Evolutionary conservation across 2,329 filamentous ascomycete species (phyloP), one percentile per base, ranked within the genome.

Genomic region (Cercospora brassicicola): DNA sequence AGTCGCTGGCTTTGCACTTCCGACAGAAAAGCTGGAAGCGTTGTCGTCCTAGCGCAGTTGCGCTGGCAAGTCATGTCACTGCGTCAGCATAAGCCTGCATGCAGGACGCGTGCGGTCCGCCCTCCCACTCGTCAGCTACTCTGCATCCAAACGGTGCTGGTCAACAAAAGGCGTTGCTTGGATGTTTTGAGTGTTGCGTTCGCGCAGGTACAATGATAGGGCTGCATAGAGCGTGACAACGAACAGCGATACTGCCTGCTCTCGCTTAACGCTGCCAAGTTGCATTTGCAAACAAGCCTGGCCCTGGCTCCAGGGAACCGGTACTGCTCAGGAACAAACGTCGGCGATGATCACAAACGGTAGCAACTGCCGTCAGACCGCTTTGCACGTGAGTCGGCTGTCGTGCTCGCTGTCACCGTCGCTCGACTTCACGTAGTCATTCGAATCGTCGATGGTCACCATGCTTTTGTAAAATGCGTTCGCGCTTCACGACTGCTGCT

Each of bases 121-220:
- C 26, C 51, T 64, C 51, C 62, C 39, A 64, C 51, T 59, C 53
- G 62, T 45, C 62, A 59, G 33, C 26, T 31, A 42, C 8, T 33
- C 36, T 51, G 36, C 39, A 30, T 23, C 23, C 39, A 51, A 45
- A 64, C 53, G 62, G 30, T 33, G 42, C 15, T 31, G 53, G 31
- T 48, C 13, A 36, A 45, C 33, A 51, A 23, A 28, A 65, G 63
- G 63, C 63, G 63, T 59, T 53, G 36, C 26, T 65, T 45, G 63
- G 36, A 57, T 57, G 51, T 64, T 31, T 59, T 57, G 51, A 57
- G 62, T 45, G 51, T 20, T 64, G 51, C 53, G 66, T 65, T 65
- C 66, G 62, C 59, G 66, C 66, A 68, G 66, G 56, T 65, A 64
- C 66, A 61, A 56, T 57, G 42, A 53, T 59, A 68, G 60, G 66